These are phyloP conservation scores for Zizania latifolia DNA, from an alignment of 176 grass and related monocot genomes.

Conservation along the genomic window DNA sequence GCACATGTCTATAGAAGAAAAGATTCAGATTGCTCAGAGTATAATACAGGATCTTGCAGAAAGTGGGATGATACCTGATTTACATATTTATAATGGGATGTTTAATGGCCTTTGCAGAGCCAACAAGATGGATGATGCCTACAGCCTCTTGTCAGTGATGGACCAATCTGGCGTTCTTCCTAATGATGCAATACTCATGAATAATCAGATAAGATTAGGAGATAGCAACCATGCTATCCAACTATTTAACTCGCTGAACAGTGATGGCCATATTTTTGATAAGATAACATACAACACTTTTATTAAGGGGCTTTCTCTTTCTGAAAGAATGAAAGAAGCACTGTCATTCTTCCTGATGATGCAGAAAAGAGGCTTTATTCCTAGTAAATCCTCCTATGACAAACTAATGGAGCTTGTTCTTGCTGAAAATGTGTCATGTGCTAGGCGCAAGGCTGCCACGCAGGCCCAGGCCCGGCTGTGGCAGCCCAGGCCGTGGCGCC, in stretches of 20 bases:
- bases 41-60: constrained; percentile 28
- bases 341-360: constrained; percentile 36
- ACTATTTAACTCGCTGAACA: constrained; percentile 33
- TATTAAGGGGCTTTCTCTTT: constrained; percentile 15
- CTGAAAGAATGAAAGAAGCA: constrained; percentile 22
- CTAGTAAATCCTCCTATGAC: constrained; percentile 29
- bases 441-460: no score
- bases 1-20: not conserved
- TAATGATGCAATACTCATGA: constrained; percentile 33
- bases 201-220: constrained; percentile 21
- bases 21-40: not conserved
- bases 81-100: constrained; percentile 40
- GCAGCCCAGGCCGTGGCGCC: no score
- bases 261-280: constrained; percentile 7
- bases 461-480: no score
- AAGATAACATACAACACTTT: constrained; percentile 21
- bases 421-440: no score
- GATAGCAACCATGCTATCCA: constrained; percentile 30
- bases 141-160: constrained; percentile 30
- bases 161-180: constrained; percentile 25
- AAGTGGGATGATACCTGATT: constrained; percentile 31
- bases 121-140: constrained; percentile 34
- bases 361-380: constrained; percentile 35
- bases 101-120: constrained; percentile 40
- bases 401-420: constrained; percentile 24